Percentiles rank a stretch among this genome's conserved stretches.
phyloP scores from a whole-genome alignment of 164 flowering plant species.

The Protea cynaroides region DNA sequence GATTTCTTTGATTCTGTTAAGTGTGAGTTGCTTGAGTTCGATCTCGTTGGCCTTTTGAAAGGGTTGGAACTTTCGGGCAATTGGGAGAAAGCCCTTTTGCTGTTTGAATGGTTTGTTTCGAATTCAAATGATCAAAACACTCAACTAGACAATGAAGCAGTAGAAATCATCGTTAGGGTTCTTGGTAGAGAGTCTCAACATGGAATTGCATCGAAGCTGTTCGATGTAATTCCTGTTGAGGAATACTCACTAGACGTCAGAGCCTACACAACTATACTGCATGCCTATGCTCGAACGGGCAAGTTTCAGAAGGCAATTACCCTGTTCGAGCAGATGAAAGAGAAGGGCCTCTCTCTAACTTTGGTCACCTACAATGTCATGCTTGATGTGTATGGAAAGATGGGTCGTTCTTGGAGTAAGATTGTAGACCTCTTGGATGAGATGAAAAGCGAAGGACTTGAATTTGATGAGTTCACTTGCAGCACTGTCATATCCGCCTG shows the following conservation, averaged over 20 bases:
- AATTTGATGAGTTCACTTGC: slow-evolving; percentile 84
- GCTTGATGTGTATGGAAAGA: slow-evolving; percentile 80
- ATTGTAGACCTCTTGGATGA: no score
- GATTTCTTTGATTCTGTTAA: slow-evolving; percentile 42
- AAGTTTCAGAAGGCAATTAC: slow-evolving; percentile 53
- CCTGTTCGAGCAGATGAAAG: no score
- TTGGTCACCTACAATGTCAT: slow-evolving; percentile 87
- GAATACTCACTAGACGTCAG: slow-evolving; percentile 57
- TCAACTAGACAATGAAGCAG: no score
- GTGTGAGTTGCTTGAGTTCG: slow-evolving; percentile 55
- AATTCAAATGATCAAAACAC: slow-evolving; percentile 14
- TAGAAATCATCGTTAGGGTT: slow-evolving; percentile 46
- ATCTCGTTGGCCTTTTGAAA: no score
- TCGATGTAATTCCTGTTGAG: slow-evolving; percentile 55
- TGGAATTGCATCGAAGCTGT: slow-evolving; percentile 53
- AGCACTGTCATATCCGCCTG: slow-evolving; percentile 92
- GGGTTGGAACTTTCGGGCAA: no score
- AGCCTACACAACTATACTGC: slow-evolving; percentile 66
- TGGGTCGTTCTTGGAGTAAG: no score
- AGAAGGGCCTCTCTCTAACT: no score
- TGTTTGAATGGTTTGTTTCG: slow-evolving; percentile 60
- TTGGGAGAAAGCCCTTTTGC: no score
- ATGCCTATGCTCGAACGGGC: slow-evolving; percentile 56
- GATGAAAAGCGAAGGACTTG: no score
- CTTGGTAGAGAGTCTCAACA: slow-evolving; percentile 73